phyloP scores from a whole-genome alignment of 495 filamentous ascomycete species.

The Parmelia sp. region DNA sequence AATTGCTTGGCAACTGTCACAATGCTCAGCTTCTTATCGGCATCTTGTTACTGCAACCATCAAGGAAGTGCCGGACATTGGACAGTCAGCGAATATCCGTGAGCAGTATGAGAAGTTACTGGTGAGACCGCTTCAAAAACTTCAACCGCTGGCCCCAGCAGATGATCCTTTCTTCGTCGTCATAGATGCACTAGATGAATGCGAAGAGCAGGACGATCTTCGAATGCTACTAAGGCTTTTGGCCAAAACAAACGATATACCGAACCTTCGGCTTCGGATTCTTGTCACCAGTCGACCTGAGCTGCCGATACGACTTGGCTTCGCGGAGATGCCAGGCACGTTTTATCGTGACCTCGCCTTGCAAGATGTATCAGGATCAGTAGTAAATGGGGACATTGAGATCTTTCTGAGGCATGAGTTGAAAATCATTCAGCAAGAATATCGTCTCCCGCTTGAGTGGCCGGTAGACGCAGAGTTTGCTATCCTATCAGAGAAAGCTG shows the following conservation, averaged over 20 bases:
- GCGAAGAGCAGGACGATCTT: constrained; percentile 19
- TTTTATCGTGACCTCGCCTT: constrained; percentile 2
- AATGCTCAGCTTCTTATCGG: too few species aligned
- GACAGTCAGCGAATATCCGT: background rate
- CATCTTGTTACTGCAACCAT: too few species aligned
- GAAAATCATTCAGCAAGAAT: too few species aligned
- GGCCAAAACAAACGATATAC: constrained; percentile 8
- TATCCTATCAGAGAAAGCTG: background rate
- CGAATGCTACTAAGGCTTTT: constrained; percentile 22
- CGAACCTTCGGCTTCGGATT: constrained; percentile 21
- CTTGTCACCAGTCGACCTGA: constrained; percentile 31
- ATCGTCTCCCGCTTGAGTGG: too few species aligned
- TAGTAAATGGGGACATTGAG: too few species aligned
- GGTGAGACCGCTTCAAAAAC: too few species aligned
- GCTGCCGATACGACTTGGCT: constrained; percentile 22
- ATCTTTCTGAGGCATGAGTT: too few species aligned
- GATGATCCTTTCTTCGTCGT: constrained; percentile 11
- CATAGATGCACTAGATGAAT: constrained; percentile 28
- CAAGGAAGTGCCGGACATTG: too few species aligned
- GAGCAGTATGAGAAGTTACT: background rate
- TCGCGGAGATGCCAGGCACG: too few species aligned
- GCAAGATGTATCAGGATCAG: too few species aligned
- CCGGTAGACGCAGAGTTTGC: constrained; percentile 9
- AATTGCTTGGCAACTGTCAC: constrained; percentile 32
- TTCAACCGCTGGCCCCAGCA: background rate